phyloP scores from a whole-genome alignment of 2,329 filamentous ascomycete genomes.

The Aspergillus pseudoterreus region DNA sequence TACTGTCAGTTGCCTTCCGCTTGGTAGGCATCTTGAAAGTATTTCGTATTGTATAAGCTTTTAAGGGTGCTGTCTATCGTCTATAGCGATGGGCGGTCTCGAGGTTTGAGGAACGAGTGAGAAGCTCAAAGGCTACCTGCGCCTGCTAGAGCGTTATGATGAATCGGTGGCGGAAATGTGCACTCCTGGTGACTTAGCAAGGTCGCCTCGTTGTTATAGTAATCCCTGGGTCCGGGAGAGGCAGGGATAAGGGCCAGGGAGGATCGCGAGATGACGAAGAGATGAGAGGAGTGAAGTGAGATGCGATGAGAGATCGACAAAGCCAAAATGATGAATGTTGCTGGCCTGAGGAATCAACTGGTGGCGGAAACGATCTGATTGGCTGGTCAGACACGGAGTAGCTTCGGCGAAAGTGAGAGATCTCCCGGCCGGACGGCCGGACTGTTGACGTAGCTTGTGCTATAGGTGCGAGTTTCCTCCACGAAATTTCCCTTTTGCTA shows the following conservation, averaged over 20 bases:
- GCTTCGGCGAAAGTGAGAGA: neutral
- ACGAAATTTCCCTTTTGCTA: slow-evolving; percentile 5
- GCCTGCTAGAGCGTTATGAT: slow-evolving; percentile 7
- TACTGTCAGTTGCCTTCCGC: slow-evolving; percentile 61
- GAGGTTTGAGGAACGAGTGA: slow-evolving; percentile 6
- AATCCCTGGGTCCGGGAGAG: neutral
- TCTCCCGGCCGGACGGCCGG: neutral
- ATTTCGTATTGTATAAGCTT: slow-evolving; percentile 8
- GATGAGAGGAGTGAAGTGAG: slow-evolving; percentile 1
- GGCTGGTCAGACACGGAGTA: neutral
- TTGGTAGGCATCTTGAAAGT: slow-evolving; percentile 60
- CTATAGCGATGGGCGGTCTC: slow-evolving; percentile 10
- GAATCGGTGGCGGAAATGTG: neutral
- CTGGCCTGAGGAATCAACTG: slow-evolving; percentile 22
- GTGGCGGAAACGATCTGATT: slow-evolving; percentile 7
- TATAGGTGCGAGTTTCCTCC: neutral
- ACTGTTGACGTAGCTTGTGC: slow-evolving; percentile 18
- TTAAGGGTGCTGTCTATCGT: slow-evolving; percentile 12
- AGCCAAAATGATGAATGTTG: neutral
- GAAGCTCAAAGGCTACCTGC: slow-evolving; percentile 17
- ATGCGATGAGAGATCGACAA: slow-evolving; percentile 5
- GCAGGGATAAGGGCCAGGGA: neutral
- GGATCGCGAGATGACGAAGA: neutral
- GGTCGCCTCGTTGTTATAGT: neutral
- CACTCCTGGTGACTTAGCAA: neutral